Evolutionary conservation across 371 early-diverging fungal species (phyloP).

Genomic region (Saksenaea vasiformis): DNA sequence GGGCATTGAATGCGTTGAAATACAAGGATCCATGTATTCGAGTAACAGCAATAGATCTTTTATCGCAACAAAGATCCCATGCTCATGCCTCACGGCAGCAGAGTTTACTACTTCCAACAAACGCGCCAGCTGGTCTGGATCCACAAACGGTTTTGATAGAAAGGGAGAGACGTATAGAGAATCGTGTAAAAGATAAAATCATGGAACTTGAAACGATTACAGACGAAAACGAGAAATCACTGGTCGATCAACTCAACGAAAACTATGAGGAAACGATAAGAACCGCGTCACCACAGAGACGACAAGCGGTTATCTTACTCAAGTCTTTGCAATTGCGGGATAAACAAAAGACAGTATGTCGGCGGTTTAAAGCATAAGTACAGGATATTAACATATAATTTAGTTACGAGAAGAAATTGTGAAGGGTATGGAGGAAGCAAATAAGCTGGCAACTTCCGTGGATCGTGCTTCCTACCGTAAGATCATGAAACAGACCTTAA

Average conservation of each 20-base stretch:
- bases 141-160: constrained; percentile 44
- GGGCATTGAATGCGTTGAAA: constrained; percentile 12
- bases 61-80: constrained; percentile 33
- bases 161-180: constrained; percentile 39
- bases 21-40: constrained; percentile 12
- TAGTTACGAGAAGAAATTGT: constrained; percentile 81
- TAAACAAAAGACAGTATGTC: constrained; percentile 66
- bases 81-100: constrained; percentile 68
- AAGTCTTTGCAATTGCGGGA: constrained; percentile 76
- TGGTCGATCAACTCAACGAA: constrained; percentile 29
- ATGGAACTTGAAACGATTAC: constrained; percentile 16
- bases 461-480: constrained; percentile 81
- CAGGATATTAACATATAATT: background rate
- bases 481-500: constrained; percentile 83
- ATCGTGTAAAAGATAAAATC: constrained; percentile 15
- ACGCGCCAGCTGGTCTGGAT: constrained; percentile 76
- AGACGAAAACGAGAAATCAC: constrained; percentile 20
- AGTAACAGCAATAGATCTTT: constrained; percentile 26
- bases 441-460: constrained; percentile 75
- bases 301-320: constrained; percentile 81
- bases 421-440: constrained; percentile 64
- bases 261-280: constrained; percentile 41
- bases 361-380: background rate
- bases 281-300: constrained; percentile 25
- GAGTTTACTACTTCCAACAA: constrained; percentile 66